Conservation (phyloP, 2,329 filamentous ascomycete genomes). For the Biscogniauxia marginata region DNA sequence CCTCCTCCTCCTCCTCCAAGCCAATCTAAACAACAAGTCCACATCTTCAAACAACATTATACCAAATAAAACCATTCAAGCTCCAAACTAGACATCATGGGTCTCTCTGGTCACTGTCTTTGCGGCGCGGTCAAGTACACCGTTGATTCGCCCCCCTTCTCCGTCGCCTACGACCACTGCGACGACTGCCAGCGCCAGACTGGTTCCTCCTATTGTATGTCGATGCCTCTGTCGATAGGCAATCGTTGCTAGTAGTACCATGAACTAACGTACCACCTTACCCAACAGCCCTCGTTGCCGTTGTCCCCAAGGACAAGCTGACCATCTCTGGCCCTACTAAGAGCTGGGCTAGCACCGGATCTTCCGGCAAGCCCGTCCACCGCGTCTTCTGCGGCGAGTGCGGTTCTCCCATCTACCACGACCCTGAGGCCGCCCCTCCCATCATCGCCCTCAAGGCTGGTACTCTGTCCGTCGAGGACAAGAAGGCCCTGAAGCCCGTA, state of each 20-base stretch:
- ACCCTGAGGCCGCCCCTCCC: conserved; percentile 66
- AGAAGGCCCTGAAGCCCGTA: conserved; percentile 66
- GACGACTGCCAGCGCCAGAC: conserved; percentile 71
- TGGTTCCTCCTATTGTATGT: conserved; percentile 66
- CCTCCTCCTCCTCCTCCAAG: conserved; percentile 1
- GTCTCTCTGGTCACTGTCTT: conserved; percentile 68
- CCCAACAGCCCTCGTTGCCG: conserved; percentile 58
- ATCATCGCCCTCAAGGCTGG: conserved; percentile 71
- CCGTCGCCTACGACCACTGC: conserved; percentile 66
- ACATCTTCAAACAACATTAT: neutral
- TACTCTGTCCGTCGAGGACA: conserved; percentile 61
- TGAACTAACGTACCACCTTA: conserved; percentile 11
- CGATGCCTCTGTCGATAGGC: neutral
- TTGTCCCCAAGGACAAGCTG: conserved; percentile 66
- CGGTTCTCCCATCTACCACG: conserved; percentile 68
- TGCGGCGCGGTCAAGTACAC: conserved; percentile 72
- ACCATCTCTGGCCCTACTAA: conserved; percentile 63
- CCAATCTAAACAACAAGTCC: neutral
- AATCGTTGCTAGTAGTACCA: neutral
- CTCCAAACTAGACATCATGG: conserved; percentile 46
- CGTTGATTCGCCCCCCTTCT: conserved; percentile 37
- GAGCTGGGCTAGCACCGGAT: conserved; percentile 59
- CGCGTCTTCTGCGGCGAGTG: conserved; percentile 69
- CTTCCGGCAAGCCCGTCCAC: conserved; percentile 62
- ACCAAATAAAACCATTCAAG: neutral